Evolutionary conservation across 2,329 filamentous ascomycete species (phyloP).

Genomic region (Hymenoscyphus fraxineus): DNA sequence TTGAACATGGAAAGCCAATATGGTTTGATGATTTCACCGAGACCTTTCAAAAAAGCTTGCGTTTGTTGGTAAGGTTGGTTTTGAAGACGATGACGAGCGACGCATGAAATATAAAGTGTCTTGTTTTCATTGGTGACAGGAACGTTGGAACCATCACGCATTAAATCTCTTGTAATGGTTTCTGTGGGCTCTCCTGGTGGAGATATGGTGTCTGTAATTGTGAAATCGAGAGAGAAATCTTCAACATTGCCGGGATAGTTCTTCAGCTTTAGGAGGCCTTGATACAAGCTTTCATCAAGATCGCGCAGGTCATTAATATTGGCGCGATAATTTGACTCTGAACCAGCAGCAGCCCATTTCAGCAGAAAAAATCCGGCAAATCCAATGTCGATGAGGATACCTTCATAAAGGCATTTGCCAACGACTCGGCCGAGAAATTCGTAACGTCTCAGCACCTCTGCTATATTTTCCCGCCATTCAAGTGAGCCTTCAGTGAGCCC

Average conservation of each 20-base stretch:
- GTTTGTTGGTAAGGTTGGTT: slow-evolving; percentile 79
- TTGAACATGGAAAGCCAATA: slow-evolving; percentile 99
- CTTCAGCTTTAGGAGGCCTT: slow-evolving; percentile 78
- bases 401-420: slow-evolving; percentile 96
- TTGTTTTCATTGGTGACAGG: slow-evolving; percentile 88
- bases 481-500: slow-evolving; percentile 51
- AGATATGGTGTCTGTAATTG: slow-evolving; percentile 68
- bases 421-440: slow-evolving; percentile 92
- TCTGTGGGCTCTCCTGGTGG: slow-evolving; percentile 45
- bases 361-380: slow-evolving; percentile 96
- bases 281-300: slow-evolving; percentile 85
- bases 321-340: slow-evolving; percentile 74
- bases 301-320: slow-evolving; percentile 92
- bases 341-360: slow-evolving; percentile 78
- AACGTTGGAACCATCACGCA: slow-evolving; percentile 70
- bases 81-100: slow-evolving; percentile 81
- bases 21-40: slow-evolving; percentile 84
- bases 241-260: slow-evolving; percentile 79
- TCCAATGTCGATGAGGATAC: slow-evolving; percentile 85
- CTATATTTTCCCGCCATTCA: slow-evolving; percentile 55
- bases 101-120: slow-evolving; percentile 88
- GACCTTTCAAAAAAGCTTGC: slow-evolving; percentile 78
- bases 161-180: slow-evolving; percentile 70
- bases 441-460: slow-evolving; percentile 66
- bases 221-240: slow-evolving; percentile 83